Evolutionary conservation across 2,329 filamentous ascomycete genomes (phyloP).

Genomic region (Penicillium vulpinum): DNA sequence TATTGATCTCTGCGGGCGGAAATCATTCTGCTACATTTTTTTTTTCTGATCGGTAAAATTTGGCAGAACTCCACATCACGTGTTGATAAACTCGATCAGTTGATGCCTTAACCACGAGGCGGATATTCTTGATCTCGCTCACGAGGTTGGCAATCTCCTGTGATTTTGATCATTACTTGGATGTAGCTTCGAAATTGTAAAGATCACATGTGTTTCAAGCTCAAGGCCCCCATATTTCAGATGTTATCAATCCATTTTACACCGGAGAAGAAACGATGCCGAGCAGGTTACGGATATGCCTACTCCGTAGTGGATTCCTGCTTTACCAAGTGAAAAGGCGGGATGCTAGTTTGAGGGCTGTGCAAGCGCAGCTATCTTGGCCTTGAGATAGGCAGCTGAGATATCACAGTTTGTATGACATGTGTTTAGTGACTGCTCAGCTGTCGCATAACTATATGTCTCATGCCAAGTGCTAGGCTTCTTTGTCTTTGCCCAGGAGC

Average conservation of each 20-base stretch:
- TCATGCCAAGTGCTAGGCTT: conserved; percentile 2
- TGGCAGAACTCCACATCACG: conserved; percentile 35
- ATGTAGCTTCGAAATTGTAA: background rate
- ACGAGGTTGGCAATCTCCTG: background rate
- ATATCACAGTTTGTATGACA: background rate
- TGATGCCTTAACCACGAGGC: conserved; percentile 15
- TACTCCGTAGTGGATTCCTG: background rate
- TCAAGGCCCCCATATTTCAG: background rate
- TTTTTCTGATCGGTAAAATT: conserved; percentile 26
- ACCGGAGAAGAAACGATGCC: background rate
- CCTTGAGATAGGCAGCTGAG: background rate
- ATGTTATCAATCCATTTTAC: background rate
- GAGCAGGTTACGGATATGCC: background rate
- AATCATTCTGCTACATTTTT: conserved; percentile 29
- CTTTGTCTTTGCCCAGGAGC: background rate
- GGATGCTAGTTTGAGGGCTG: background rate
- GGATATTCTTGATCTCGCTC: background rate
- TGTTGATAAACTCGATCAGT: conserved; percentile 27
- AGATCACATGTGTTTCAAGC: background rate
- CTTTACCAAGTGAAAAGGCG: background rate
- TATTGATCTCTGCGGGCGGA: conserved; percentile 23
- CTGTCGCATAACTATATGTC: background rate
- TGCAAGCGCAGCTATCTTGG: conserved; percentile 1
- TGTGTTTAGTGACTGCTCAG: background rate
- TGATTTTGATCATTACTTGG: background rate